Conservation (phyloP, 352 stramenopile species). For the Pythium monospermum region DNA sequence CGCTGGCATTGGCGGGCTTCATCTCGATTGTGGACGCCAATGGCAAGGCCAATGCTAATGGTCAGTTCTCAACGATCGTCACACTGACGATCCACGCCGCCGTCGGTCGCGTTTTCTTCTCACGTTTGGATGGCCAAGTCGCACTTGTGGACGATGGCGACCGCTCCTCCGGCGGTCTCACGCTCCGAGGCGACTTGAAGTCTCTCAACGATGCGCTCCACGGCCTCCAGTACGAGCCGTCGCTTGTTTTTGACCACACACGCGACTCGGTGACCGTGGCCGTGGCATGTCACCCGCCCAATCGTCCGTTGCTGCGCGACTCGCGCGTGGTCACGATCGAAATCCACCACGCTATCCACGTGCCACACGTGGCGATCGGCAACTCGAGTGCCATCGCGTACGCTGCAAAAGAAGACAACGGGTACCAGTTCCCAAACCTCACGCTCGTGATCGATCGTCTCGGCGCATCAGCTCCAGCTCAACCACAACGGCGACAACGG, state of each 20-base stretch:
- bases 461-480: not conserved
- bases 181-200: slow-evolving; percentile 1
- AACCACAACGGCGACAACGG: not conserved
- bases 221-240: slow-evolving; percentile 9
- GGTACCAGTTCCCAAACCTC: slow-evolving; percentile 41
- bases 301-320: not conserved
- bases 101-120: slow-evolving; percentile 3
- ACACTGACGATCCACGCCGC: slow-evolving; percentile 1
- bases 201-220: slow-evolving; percentile 12
- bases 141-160: no score
- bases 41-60: not conserved
- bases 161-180: not conserved
- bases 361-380: slow-evolving; percentile 27
- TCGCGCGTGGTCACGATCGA: slow-evolving; percentile 6
- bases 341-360: slow-evolving; percentile 19
- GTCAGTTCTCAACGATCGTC: not conserved
- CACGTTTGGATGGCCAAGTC: not conserved
- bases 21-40: slow-evolving; percentile 17
- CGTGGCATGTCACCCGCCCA: not conserved
- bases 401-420: slow-evolving; percentile 33
- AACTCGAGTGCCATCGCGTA: slow-evolving; percentile 21
- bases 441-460: not conserved
- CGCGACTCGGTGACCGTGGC: slow-evolving; percentile 8
- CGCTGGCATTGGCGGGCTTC: not conserved
- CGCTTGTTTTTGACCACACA: not conserved